Conservation (phyloP, 2,329 filamentous ascomycete species). For the Domatiomyces globalis region DNA sequence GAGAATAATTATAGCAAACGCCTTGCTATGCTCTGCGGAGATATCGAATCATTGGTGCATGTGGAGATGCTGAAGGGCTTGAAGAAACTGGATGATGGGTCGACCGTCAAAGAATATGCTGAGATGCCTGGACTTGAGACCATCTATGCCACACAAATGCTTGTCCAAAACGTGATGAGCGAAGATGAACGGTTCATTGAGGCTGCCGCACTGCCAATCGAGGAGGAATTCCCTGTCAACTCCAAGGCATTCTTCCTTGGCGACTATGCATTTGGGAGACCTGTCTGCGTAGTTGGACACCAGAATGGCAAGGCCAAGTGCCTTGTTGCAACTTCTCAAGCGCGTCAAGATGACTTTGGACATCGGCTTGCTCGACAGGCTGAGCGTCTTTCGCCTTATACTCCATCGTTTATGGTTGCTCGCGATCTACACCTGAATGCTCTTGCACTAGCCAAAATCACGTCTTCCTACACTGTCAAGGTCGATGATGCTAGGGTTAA, state of each 20-base stretch:
- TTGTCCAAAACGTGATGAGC: constrained; percentile 81
- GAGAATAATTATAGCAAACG: constrained; percentile 83
- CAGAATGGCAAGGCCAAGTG: constrained; percentile 62
- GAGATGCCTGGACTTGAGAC: constrained; percentile 72
- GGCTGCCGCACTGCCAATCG: constrained; percentile 69
- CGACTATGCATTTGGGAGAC: constrained; percentile 81
- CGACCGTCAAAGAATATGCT: constrained; percentile 84
- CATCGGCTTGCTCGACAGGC: constrained; percentile 56
- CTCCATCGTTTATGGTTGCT: constrained; percentile 78
- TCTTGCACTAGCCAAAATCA: constrained; percentile 85
- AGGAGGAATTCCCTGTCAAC: constrained; percentile 76
- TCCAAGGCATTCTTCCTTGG: constrained; percentile 86
- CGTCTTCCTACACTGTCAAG: constrained; percentile 77
- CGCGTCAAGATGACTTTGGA: constrained; percentile 68
- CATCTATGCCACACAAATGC: constrained; percentile 77
- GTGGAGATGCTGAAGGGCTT: constrained; percentile 91
- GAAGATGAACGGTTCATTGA: constrained; percentile 90
- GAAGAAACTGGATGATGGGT: constrained; percentile 76
- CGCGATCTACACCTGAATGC: constrained; percentile 68
- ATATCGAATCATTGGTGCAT: constrained; percentile 77
- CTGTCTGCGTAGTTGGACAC: constrained; percentile 68
- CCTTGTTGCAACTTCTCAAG: constrained; percentile 57
- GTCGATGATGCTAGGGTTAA: constrained; percentile 75
- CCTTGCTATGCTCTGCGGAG: constrained; percentile 71
- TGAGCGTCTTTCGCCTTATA: constrained; percentile 59